A percentile compares a stretch with the other conserved stretches of the same genome.
Evolutionary conservation across 768 basidiomycete genomes (phyloP).

Genomic region (Mrakia blollopis): DNA sequence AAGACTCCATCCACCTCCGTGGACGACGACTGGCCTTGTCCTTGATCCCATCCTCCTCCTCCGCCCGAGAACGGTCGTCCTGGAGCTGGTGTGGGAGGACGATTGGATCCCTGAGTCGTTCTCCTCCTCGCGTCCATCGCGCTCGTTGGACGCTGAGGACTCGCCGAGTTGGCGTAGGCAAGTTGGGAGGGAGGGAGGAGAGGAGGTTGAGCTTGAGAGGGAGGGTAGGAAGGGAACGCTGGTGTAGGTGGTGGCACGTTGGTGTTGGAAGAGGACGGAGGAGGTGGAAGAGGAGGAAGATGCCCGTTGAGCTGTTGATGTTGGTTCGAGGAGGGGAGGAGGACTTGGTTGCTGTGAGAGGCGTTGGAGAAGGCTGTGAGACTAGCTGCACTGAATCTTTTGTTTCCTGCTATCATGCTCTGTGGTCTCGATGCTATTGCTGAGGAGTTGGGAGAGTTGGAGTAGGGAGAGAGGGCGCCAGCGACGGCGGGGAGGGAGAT

Average conservation of each 20-base stretch:
- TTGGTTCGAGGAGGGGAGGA: not conserved
- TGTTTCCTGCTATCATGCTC: conserved; percentile 21
- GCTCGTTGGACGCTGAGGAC: not conserved
- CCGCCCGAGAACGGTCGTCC: not conserved
- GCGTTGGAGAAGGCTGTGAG: conserved; percentile 6
- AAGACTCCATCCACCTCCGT: not conserved
- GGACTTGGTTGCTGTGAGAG: not conserved
- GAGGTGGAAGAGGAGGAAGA: not conserved
- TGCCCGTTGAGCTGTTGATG: conserved; percentile 3
- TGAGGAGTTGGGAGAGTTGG: not conserved
- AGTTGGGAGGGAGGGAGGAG: conserved; percentile 28
- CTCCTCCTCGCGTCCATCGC: conserved; percentile 5
- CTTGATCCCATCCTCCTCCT: conserved; percentile 9
- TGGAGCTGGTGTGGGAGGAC: not conserved
- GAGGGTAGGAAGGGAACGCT: conserved; percentile 29
- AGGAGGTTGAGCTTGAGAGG: conserved; percentile 15
- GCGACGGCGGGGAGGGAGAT: conserved; percentile 27
- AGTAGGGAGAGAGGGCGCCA: not conserved
- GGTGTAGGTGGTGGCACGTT: conserved; percentile 21
- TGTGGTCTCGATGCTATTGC: not conserved
- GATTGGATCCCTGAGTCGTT: not conserved
- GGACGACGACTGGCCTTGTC: not conserved
- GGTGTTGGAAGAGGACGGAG: not conserved
- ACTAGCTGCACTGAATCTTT: conserved; percentile 17
- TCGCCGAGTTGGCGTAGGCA: not conserved